Evolutionary conservation across 768 basidiomycete genomes (phyloP).

Genomic region (Cystobasidium onofrii): DNA sequence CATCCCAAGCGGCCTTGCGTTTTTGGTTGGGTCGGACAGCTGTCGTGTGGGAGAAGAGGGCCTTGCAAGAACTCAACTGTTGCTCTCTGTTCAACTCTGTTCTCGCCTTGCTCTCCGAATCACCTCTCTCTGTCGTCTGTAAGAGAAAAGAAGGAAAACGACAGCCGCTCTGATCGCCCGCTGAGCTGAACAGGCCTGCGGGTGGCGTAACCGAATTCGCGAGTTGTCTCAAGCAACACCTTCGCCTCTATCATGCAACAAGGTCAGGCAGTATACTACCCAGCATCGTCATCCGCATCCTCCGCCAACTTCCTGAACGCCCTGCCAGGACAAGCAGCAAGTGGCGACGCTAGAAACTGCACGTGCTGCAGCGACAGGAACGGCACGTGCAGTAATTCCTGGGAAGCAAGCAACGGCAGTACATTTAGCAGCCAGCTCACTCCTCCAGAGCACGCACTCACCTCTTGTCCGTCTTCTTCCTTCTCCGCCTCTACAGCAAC

Average conservation of each 20-base stretch:
- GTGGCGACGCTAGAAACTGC: neutral
- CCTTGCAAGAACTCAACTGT: no score
- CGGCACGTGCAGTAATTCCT: neutral
- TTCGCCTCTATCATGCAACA: neutral
- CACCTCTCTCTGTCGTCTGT: no score
- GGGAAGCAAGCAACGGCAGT: neutral
- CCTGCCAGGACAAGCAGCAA: neutral
- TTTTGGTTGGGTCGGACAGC: no score
- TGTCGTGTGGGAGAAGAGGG: no score
- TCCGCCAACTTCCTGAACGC: neutral
- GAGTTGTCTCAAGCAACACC: no score
- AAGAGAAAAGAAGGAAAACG: neutral
- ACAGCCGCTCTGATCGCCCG: neutral
- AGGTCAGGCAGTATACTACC: neutral
- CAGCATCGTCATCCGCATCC: neutral
- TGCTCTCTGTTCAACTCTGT: no score
- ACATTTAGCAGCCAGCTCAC: neutral
- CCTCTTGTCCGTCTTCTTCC: neutral
- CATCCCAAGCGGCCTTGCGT: no score
- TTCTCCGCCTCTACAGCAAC: neutral
- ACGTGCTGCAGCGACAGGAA: neutral
- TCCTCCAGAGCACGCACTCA: neutral
- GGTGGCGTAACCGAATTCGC: no score
- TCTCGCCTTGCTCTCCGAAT: no score
- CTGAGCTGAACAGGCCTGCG: neutral